These are phyloP conservation scores for Colletotrichum higginsianum DNA, from an alignment of 2,329 filamentous ascomycete species.

Conservation along the genomic window DNA sequence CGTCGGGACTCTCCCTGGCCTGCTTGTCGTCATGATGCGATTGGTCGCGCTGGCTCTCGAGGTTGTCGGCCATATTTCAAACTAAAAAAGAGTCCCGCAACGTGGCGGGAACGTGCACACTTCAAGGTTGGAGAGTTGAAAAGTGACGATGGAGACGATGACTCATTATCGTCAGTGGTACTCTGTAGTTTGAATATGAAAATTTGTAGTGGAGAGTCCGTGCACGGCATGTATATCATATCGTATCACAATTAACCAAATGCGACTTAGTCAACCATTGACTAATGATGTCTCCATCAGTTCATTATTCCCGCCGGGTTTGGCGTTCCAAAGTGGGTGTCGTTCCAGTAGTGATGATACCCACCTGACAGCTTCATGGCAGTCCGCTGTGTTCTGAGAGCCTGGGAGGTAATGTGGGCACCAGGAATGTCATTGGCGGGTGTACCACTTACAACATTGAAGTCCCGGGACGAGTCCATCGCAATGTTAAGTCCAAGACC, in stretches of 20 bases:
- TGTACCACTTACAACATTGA: no score
- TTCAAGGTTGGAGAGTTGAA: neutral
- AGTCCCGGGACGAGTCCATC: no score
- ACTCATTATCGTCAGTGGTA: neutral
- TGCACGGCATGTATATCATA: neutral
- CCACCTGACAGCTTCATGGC: neutral
- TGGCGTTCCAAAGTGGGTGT: neutral
- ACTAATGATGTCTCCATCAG: conserved; percentile 11
- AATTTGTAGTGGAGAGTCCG: conserved; percentile 16
- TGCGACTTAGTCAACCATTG: conserved; percentile 2
- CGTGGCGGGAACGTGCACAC: neutral
- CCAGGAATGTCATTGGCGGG: no score
- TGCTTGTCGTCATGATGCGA: conserved; percentile 19
- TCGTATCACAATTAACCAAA: neutral
- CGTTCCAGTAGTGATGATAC: neutral
- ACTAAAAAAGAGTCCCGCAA: no score
- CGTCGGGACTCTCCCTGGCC: neutral
- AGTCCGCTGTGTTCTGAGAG: no score
- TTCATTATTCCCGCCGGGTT: conserved; percentile 6
- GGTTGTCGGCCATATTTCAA: conserved; percentile 20
- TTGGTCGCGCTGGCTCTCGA: conserved; percentile 27
- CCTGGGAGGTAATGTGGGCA: no score
- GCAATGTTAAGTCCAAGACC: no score
- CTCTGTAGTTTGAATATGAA: neutral
- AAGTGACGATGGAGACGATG: neutral